A percentile compares a stretch with the other conserved stretches of the same genome.
Conservation (phyloP, 805 yeast genomes). For the Alloascoidea hylecoeti region DNA sequence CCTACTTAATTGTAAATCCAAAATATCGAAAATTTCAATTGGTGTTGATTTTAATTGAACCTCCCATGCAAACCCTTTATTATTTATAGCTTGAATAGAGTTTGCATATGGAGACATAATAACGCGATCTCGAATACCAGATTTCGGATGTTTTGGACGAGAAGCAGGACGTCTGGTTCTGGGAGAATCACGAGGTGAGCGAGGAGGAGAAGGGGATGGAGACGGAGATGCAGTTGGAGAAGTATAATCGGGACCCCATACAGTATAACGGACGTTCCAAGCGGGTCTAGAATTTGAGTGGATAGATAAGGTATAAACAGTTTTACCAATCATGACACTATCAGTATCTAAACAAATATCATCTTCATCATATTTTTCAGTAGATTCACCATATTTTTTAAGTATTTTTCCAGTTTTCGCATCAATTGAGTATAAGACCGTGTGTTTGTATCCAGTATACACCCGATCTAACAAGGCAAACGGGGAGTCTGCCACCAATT, state of each 20-base stretch:
- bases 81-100: background rate
- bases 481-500: slow-evolving; percentile 73
- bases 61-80: slow-evolving; percentile 9
- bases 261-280: slow-evolving; percentile 83
- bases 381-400: slow-evolving; percentile 49
- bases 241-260: too few species aligned
- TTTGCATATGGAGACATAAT: too few species aligned
- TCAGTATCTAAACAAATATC: background rate
- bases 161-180: slow-evolving; percentile 2
- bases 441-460: slow-evolving; percentile 72
- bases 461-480: slow-evolving; percentile 68
- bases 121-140: too few species aligned
- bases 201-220: slow-evolving; percentile 54
- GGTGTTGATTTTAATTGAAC: slow-evolving; percentile 7
- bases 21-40: slow-evolving; percentile 25
- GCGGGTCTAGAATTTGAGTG: slow-evolving; percentile 55
- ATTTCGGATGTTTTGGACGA: too few species aligned
- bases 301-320: slow-evolving; percentile 62
- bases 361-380: slow-evolving; percentile 12
- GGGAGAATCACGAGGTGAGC: slow-evolving; percentile 8
- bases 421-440: slow-evolving; percentile 65
- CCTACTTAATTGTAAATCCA: slow-evolving; percentile 23
- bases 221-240: slow-evolving; percentile 55
- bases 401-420: slow-evolving; percentile 61
- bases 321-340: slow-evolving; percentile 48